These are phyloP conservation scores for Elsinoe necatrix DNA, from an alignment of 2,329 filamentous ascomycete genomes.

Conservation along the genomic window DNA sequence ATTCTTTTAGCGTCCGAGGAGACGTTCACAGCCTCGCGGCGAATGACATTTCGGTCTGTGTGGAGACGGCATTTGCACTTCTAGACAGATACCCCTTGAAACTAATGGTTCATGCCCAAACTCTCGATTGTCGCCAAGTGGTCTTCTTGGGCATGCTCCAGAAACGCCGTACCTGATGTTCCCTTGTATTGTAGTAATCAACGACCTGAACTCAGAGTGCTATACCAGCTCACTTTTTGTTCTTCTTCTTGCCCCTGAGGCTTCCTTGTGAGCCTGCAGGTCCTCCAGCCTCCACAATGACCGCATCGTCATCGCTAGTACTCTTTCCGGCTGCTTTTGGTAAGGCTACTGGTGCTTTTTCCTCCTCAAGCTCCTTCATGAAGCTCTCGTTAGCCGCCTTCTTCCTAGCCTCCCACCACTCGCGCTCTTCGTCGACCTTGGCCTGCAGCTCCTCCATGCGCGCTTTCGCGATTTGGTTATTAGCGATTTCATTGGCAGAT, in stretches of 20 bases:
- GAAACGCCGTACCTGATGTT: not conserved
- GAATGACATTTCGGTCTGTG: constrained; percentile 9
- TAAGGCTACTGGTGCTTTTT: constrained; percentile 27
- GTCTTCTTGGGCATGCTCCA: not conserved
- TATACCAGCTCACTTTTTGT: constrained; percentile 41
- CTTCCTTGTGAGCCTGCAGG: constrained; percentile 36
- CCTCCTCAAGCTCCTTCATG: constrained; percentile 73
- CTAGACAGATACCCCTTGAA: constrained; percentile 16
- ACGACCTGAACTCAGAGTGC: too few species aligned
- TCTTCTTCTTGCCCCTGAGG: constrained; percentile 53
- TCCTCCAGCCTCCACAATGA: constrained; percentile 62
- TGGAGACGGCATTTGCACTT: constrained; percentile 8
- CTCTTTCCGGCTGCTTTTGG: constrained; percentile 24
- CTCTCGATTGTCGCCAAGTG: not conserved
- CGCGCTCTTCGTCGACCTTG: constrained; percentile 64
- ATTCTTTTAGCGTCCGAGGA: constrained; percentile 11
- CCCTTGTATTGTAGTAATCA: not conserved
- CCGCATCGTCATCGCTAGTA: constrained; percentile 61
- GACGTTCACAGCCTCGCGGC: not conserved
- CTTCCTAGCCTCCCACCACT: constrained; percentile 86
- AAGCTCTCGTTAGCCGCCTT: constrained; percentile 65
- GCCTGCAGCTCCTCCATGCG: constrained; percentile 66
- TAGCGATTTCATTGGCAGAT: constrained; percentile 88
- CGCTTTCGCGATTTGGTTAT: constrained; percentile 69
- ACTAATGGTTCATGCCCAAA: not conserved